These are phyloP conservation scores for Penicillium bovifimosum DNA, from an alignment of 495 filamentous ascomycete genomes.

Conservation along the genomic window DNA sequence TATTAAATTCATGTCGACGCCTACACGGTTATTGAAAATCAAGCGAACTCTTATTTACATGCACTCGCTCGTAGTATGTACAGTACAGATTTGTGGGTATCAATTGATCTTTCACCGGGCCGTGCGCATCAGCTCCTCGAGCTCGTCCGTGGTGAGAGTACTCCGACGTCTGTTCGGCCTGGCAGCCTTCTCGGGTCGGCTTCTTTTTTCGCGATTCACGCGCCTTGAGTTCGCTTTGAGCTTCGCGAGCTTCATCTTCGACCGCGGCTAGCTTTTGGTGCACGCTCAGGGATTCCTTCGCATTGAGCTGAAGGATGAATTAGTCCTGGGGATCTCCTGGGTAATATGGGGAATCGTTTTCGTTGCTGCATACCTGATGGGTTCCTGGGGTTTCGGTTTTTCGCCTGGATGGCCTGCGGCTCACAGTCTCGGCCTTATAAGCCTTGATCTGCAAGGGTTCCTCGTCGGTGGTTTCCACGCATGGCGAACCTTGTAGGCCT, in stretches of 20 bases:
- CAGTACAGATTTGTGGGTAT: slow-evolving; percentile 9
- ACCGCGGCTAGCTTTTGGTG: slow-evolving; percentile 43
- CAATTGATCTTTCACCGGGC: slow-evolving; percentile 15
- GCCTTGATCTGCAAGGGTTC: slow-evolving; percentile 37
- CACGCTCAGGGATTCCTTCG: slow-evolving; percentile 27
- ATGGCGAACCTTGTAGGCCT: slow-evolving; percentile 34
- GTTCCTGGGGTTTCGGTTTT: slow-evolving; percentile 30
- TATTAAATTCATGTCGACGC: not conserved
- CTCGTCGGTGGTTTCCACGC: slow-evolving; percentile 23
- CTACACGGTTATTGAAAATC: not conserved
- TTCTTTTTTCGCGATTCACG: slow-evolving; percentile 40
- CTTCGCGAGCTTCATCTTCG: slow-evolving; percentile 42
- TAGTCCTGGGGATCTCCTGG: slow-evolving; percentile 12
- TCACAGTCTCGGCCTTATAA: slow-evolving; percentile 33
- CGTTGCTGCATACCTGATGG: slow-evolving; percentile 28
- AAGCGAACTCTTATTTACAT: slow-evolving; percentile 20
- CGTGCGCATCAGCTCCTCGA: slow-evolving; percentile 56
- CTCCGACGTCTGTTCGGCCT: slow-evolving; percentile 56
- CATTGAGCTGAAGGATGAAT: slow-evolving; percentile 15
- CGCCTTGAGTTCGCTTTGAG: slow-evolving; percentile 36
- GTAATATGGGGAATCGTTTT: not conserved
- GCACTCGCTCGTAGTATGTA: slow-evolving; percentile 15
- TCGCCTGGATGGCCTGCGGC: slow-evolving; percentile 29
- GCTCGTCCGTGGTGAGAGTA: slow-evolving; percentile 66
- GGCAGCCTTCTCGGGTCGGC: slow-evolving; percentile 33